These are phyloP conservation scores for Cryphonectria japonica DNA, from an alignment of 2,329 filamentous ascomycete species.

Conservation along the genomic window DNA sequence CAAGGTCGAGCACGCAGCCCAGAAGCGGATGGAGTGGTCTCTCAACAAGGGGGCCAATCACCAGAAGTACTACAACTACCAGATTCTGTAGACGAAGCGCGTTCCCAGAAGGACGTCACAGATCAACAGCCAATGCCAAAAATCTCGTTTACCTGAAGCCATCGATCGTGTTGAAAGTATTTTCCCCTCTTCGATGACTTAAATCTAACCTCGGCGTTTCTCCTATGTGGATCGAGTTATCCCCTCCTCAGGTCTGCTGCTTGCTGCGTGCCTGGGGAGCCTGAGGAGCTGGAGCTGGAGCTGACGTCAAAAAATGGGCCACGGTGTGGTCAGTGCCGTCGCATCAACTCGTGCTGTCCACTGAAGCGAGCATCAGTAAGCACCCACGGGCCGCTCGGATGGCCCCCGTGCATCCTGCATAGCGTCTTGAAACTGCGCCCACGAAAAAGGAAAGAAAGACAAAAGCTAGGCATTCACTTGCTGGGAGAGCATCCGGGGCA, in stretches of 20 bases:
- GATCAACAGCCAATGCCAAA: background rate
- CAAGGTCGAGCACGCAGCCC: conserved; percentile 64
- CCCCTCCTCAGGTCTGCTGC: background rate
- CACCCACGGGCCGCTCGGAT: background rate
- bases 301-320: conserved; percentile 7
- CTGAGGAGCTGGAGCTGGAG: background rate
- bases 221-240: background rate
- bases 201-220: background rate
- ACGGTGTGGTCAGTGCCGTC: background rate
- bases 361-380: background rate
- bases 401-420: background rate
- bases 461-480: background rate
- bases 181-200: background rate
- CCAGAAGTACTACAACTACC: conserved; percentile 66
- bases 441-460: background rate
- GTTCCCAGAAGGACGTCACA: too few relatives aligned
- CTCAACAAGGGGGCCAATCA: conserved; percentile 76
- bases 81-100: conserved; percentile 42
- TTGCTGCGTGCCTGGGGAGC: background rate
- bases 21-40: conserved; percentile 67
- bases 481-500: background rate
- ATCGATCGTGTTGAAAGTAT: background rate
- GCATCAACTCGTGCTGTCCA: background rate
- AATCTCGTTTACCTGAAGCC: background rate
- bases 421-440: conserved; percentile 1